These are phyloP conservation scores for Coemansia reversa DNA, from an alignment of 192 early-diverging fungal genomes.

Conservation along the genomic window DNA sequence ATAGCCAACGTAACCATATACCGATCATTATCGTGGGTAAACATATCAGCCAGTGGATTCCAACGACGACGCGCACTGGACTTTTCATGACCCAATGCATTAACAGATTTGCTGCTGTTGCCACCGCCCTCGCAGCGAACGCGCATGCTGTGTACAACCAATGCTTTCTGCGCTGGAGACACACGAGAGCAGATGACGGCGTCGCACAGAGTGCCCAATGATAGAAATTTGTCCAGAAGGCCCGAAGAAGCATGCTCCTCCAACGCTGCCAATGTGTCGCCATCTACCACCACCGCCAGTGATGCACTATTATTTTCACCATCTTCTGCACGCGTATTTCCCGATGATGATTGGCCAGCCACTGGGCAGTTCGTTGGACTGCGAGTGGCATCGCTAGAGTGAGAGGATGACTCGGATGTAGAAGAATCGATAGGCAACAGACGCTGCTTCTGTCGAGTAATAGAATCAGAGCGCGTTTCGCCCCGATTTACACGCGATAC, in stretches of 20 bases:
- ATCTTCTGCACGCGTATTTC: no score
- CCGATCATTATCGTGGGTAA: slow-evolving; percentile 44
- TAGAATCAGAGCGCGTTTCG: no score
- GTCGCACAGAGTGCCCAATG: slow-evolving; percentile 71
- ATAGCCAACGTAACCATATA: slow-evolving; percentile 71
- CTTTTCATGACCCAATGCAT: not conserved
- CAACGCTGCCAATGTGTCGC: slow-evolving; percentile 69
- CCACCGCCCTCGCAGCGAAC: slow-evolving; percentile 47
- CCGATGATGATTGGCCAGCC: no score
- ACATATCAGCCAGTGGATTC: slow-evolving; percentile 4
- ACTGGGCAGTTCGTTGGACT: not conserved
- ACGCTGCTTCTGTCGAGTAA: no score
- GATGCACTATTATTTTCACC: slow-evolving; percentile 4
- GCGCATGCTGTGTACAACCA: slow-evolving; percentile 74
- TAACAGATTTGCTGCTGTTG: not conserved
- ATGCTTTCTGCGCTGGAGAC: slow-evolving; percentile 85
- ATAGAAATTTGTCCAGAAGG: slow-evolving; percentile 64
- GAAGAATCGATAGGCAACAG: not conserved
- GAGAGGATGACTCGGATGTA: slow-evolving; percentile 5
- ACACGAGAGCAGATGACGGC: slow-evolving; percentile 91
- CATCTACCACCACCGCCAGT: slow-evolving; percentile 88
- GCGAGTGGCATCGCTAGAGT: slow-evolving; percentile 15
- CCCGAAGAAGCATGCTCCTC: slow-evolving; percentile 44
- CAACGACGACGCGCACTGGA: not conserved
- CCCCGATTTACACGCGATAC: no score